Percentiles rank a stretch among this genome's conserved stretches.
Evolutionary conservation across 306 rosid genomes (phyloP).

Genomic region (Hippophae rhamnoides): DNA sequence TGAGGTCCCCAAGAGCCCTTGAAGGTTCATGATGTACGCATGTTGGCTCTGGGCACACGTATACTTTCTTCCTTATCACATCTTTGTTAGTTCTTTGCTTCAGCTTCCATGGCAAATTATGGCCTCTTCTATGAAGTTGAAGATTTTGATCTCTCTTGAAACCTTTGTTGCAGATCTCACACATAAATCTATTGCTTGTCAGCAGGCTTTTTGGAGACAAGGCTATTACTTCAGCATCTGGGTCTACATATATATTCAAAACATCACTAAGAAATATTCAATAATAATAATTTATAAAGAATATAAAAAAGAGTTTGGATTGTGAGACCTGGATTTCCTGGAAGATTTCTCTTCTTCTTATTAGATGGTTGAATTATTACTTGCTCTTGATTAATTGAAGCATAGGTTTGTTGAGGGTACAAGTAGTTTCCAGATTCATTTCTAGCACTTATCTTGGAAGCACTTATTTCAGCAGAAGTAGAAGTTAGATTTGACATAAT

Average conservation of each 20-base stretch:
- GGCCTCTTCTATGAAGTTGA: slow-evolving; percentile 86
- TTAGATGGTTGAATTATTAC: slow-evolving; percentile 28
- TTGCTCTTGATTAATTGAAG: slow-evolving; percentile 32
- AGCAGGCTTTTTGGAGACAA: slow-evolving; percentile 58
- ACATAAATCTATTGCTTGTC: slow-evolving; percentile 68
- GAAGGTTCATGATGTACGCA: slow-evolving; percentile 83
- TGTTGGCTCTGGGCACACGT: slow-evolving; percentile 62
- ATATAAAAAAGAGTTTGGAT: neutral
- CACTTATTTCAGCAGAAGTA: slow-evolving; percentile 58
- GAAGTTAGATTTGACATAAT: slow-evolving; percentile 66
- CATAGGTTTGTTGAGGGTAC: slow-evolving; percentile 32
- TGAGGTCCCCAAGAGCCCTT: slow-evolving; percentile 83
- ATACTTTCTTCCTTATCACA: slow-evolving; percentile 54
- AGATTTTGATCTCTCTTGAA: slow-evolving; percentile 86
- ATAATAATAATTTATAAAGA: neutral
- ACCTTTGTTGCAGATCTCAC: slow-evolving; percentile 83
- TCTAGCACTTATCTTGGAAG: slow-evolving; percentile 44
- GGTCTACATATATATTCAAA: slow-evolving; percentile 38
- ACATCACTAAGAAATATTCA: neutral
- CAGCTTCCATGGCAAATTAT: slow-evolving; percentile 85
- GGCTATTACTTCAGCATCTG: slow-evolving; percentile 85
- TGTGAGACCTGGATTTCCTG: slow-evolving; percentile 74
- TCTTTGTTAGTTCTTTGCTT: slow-evolving; percentile 59
- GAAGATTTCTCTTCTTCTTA: slow-evolving; percentile 70
- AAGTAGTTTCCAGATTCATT: slow-evolving; percentile 29